Conservation (phyloP, 148 eudicot species). For the Silene uniflora region DNA sequence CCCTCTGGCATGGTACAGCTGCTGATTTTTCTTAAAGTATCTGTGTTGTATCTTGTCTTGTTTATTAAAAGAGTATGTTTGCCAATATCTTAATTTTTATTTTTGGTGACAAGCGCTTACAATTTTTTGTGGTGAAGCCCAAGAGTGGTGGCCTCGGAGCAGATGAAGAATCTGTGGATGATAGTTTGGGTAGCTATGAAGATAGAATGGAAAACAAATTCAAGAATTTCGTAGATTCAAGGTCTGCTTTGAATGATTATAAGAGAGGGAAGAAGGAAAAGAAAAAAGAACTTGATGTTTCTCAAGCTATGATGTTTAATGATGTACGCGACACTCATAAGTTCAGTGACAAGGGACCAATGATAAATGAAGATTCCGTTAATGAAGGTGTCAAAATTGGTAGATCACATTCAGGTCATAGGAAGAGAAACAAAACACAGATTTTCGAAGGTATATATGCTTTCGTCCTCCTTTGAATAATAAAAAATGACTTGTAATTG, state of each 20-base stretch:
- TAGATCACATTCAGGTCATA: slow-evolving; percentile 17
- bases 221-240: slow-evolving; percentile 15
- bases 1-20: neutral
- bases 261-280: slow-evolving; percentile 32
- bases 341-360: slow-evolving; percentile 16
- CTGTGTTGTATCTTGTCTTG: neutral
- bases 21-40: slow-evolving; percentile 2
- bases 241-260: slow-evolving; percentile 16
- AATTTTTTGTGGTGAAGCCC: slow-evolving; percentile 11
- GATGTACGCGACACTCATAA: slow-evolving; percentile 21
- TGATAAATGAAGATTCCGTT: slow-evolving; percentile 15
- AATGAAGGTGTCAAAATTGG: slow-evolving; percentile 20
- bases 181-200: slow-evolving; percentile 21
- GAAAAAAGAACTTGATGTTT: slow-evolving; percentile 25
- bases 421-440: slow-evolving; percentile 26
- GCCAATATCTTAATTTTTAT: neutral
- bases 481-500: neutral
- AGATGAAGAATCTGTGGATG: slow-evolving; percentile 23
- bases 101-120: slow-evolving; percentile 12
- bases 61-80: neutral
- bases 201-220: slow-evolving; percentile 3
- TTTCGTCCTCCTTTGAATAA: neutral
- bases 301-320: slow-evolving; percentile 14
- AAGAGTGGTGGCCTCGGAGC: slow-evolving; percentile 15
- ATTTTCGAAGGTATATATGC: slow-evolving; percentile 28